A percentile compares a stretch with the other conserved stretches of the same genome.
phyloP scores from a whole-genome alignment of 805 yeast genomes.

The Metschnikowia borealis region DNA sequence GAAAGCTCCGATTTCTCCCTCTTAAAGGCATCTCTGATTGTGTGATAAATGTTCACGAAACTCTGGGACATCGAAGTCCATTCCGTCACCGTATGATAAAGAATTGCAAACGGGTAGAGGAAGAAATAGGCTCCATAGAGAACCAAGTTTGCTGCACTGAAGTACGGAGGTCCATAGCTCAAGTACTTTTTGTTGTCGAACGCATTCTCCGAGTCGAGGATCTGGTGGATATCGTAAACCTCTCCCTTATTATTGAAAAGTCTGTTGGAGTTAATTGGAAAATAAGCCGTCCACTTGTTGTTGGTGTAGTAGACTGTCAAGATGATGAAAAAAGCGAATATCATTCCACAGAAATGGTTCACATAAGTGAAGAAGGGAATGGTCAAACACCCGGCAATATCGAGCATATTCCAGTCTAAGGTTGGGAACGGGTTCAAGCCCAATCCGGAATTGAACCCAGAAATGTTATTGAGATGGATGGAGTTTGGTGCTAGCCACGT shows the following conservation, averaged over 20 bases:
- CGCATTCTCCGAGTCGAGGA: constrained; percentile 40
- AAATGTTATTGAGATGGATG: constrained; percentile 36
- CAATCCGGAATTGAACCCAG: constrained; percentile 36
- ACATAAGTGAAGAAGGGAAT: constrained; percentile 42
- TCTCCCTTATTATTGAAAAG: constrained; percentile 51
- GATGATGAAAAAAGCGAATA: constrained; percentile 32
- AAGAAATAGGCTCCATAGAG: constrained; percentile 55
- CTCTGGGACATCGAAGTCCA: constrained; percentile 40
- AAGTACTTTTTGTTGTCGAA: constrained; percentile 48
- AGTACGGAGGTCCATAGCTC: constrained; percentile 62
- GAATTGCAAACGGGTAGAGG: constrained; percentile 52
- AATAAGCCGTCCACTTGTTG: constrained; percentile 45
- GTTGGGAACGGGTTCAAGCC: constrained; percentile 42
- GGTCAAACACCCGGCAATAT: constrained; percentile 36
- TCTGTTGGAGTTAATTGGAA: constrained; percentile 51
- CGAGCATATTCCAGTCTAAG: constrained; percentile 42
- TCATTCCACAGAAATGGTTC: constrained; percentile 36
- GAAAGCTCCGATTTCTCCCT: not conserved
- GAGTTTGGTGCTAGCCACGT: constrained; percentile 41
- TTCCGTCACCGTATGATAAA: constrained; percentile 46
- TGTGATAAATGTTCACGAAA: constrained; percentile 30
- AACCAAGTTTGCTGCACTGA: constrained; percentile 58
- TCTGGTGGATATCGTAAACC: constrained; percentile 42
- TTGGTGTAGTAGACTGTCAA: constrained; percentile 42
- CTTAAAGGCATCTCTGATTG: constrained; percentile 27